Base-by-base conservation (phyloP, 2,329 filamentous ascomycete genomes). In the Juglanconis juglandina region DNA sequence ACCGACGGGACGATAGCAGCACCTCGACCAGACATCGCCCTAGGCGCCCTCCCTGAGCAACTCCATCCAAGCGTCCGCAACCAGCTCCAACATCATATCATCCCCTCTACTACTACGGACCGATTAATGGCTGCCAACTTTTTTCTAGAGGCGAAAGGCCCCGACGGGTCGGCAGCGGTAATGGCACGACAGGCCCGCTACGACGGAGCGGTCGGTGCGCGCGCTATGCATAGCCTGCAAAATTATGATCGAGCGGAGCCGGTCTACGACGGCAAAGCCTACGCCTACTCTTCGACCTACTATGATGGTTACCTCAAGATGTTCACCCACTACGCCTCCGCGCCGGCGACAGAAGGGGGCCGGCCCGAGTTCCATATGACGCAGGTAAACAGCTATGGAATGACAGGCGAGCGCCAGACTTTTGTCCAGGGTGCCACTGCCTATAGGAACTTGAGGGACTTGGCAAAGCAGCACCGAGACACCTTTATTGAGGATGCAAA, bases 311-410 rank as follows among this genome's bases (percentile, higher is more conserved):
- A 1, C 10, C 74, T 80, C 14, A 64, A 70, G 62, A 61, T 79
- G 53, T 78, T 73, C 60, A 69, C 75, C 53, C 71, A 73, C 64
- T 70, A 79, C 63, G 30, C 67, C 55, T 73, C 69, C n/a, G 68
- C 67, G 50, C 17, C 17, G 17, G 17, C 17, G 17, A 17, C 17
- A 30, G 60, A 68, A 53, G 70, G 64, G 63, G 70, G 62, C 65
- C 71, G 53, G 53, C 73, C 71, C 6, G 71, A 72, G 67, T 79
- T 79, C 66, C 69, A 78, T 53, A 79, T 78, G 73, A 76, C 72
- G 9, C 64, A 72, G 57, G 4, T 77, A 2, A 56, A 62, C 0
- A 53, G n/a, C 2, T 77, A 47, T 41, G 59, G 1, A 3, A 62
- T 78, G 66, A 75, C 69, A 0, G 53, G 52, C 37, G 59, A 65